These are phyloP conservation scores for Beauveria bassiana DNA, from an alignment of 2,329 filamentous ascomycete species.

Conservation along the genomic window DNA sequence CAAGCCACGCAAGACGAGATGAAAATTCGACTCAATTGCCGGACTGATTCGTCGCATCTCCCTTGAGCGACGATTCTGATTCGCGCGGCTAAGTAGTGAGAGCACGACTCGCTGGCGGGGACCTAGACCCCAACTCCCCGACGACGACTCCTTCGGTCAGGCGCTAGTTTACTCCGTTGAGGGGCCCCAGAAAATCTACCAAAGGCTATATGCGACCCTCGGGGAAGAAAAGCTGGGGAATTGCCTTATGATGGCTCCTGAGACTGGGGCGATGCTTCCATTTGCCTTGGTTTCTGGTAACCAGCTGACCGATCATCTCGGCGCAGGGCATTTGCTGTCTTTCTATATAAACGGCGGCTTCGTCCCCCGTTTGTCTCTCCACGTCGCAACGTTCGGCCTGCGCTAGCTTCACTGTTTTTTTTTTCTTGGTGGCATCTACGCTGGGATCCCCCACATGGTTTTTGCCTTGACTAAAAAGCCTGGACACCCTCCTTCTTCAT, in stretches of 20 bases:
- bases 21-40: background rate
- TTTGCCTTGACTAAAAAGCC: background rate
- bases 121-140: background rate
- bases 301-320: background rate
- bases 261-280: background rate
- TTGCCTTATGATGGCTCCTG: background rate
- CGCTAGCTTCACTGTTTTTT: background rate
- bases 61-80: background rate
- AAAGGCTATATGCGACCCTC: background rate
- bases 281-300: background rate
- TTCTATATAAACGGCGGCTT: conserved; percentile 1
- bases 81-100: background rate
- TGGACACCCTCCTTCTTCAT: background rate
- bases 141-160: background rate
- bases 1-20: background rate
- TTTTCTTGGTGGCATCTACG: background rate
- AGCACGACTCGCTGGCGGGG: background rate
- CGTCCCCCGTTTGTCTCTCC: background rate
- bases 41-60: background rate
- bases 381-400: background rate
- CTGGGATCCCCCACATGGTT: conserved; percentile 1
- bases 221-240: conserved; percentile 7
- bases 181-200: background rate
- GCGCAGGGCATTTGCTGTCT: background rate
- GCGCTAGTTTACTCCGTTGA: background rate